Conservation (phyloP, 805 yeast species). For the Saccharomycopsis fibuligera region DNA sequence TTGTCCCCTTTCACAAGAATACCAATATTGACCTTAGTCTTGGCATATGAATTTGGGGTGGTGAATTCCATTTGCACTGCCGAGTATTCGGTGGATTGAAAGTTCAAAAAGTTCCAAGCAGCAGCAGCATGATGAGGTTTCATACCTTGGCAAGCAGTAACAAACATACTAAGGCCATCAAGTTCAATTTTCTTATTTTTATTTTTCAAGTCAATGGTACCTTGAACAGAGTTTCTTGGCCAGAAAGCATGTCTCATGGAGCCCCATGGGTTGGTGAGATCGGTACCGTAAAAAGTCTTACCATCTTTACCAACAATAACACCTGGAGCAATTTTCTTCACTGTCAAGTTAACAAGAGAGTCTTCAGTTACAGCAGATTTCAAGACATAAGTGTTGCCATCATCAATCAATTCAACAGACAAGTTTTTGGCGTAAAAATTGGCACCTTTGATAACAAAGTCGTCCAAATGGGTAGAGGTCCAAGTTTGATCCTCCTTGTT, state of each 20-base stretch:
- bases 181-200: constrained; percentile 29
- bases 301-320: constrained; percentile 90
- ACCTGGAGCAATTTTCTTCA: constrained; percentile 64
- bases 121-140: constrained; percentile 99
- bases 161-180: constrained; percentile 61
- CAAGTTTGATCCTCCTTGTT: constrained; percentile 55
- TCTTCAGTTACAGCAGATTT: constrained; percentile 63
- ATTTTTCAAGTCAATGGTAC: constrained; percentile 40
- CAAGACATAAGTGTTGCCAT: constrained; percentile 45
- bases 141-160: constrained; percentile 97
- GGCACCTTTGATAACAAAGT: constrained; percentile 65
- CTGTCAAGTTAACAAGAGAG: constrained; percentile 60
- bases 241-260: constrained; percentile 93
- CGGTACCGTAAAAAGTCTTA: constrained; percentile 78
- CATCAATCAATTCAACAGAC: constrained; percentile 53
- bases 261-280: constrained; percentile 87
- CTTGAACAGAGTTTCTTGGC: constrained; percentile 79
- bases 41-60: constrained; percentile 86
- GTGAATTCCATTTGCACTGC: constrained; percentile 92
- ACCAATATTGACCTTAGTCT: constrained; percentile 74
- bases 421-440: constrained; percentile 76
- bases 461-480: constrained; percentile 87
- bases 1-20: constrained; percentile 61
- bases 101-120: constrained; percentile 89
- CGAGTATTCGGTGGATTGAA: constrained; percentile 67